A percentile compares a stretch with the other conserved stretches of the same genome.
phyloP scores from a whole-genome alignment of 73 alveolate species.

The Tetrahymena borealis region DNA sequence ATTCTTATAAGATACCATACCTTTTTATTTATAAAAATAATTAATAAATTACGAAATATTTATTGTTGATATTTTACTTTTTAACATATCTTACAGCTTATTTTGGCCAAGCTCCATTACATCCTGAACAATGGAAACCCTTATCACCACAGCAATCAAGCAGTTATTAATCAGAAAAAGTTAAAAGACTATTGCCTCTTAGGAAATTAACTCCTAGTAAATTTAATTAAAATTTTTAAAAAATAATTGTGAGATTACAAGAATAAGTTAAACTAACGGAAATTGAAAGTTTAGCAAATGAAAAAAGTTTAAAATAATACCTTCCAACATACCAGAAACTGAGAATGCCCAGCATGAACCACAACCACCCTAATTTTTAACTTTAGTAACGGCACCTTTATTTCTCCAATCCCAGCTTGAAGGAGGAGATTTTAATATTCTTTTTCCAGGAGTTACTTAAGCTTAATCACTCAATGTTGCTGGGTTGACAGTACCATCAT shows the following conservation, averaged over 20 bases:
- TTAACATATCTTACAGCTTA: slow-evolving; percentile 9
- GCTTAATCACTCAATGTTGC: no score
- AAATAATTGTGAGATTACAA: no score
- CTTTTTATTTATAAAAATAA: no score
- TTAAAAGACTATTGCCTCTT: background rate
- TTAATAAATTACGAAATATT: no score
- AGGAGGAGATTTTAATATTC: no score
- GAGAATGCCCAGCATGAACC: slow-evolving; percentile 56
- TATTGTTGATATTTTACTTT: slow-evolving; percentile 8
- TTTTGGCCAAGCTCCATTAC: slow-evolving; percentile 36
- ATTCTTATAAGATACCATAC: background rate
- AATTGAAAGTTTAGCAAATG: no score
- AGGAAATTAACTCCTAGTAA: no score
- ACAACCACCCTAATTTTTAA: slow-evolving; percentile 34
- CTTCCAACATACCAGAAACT: slow-evolving; percentile 50
- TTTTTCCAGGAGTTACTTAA: no score
- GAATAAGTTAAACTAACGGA: no score
- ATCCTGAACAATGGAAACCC: slow-evolving; percentile 10
- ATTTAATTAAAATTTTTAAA: no score
- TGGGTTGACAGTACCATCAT: no score
- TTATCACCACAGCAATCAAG: slow-evolving; percentile 31
- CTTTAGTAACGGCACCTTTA: slow-evolving; percentile 35
- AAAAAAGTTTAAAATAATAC: no score
- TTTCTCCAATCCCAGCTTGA: slow-evolving; percentile 62
- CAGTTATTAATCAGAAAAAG: slow-evolving; percentile 44